Evolutionary conservation across 1,139 yeast genomes (phyloP).

Genomic region (Hansenula anomala): DNA sequence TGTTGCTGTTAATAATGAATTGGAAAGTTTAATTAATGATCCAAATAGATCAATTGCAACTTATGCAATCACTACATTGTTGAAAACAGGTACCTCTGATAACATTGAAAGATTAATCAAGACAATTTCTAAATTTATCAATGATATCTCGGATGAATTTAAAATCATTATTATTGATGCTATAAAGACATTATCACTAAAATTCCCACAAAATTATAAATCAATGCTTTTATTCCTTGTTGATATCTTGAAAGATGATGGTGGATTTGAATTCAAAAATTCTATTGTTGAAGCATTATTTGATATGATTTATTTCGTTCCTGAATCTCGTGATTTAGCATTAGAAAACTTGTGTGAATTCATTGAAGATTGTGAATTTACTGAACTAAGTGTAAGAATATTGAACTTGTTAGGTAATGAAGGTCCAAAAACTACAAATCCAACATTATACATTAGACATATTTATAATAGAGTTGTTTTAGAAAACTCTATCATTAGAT

Average conservation of each 20-base stretch:
- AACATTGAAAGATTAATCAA: constrained; percentile 85
- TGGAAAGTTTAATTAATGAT: constrained; percentile 85
- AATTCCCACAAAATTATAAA: constrained; percentile 88
- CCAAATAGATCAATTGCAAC: constrained; percentile 92
- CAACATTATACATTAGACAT: constrained; percentile 90
- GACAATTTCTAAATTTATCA: constrained; percentile 86
- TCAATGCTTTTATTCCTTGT: constrained; percentile 79
- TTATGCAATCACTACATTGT: constrained; percentile 93
- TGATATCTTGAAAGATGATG: constrained; percentile 86
- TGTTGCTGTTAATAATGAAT: constrained; percentile 69
- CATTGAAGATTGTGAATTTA: constrained; percentile 96
- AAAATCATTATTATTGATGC: constrained; percentile 94
- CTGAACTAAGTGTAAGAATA: constrained; percentile 87
- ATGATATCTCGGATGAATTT: constrained; percentile 93
- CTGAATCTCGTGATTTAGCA: constrained; percentile 81
- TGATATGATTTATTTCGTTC: constrained; percentile 84
- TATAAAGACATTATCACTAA: constrained; percentile 82
- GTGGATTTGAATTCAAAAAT: constrained; percentile 79
- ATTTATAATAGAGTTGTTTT: constrained; percentile 94
- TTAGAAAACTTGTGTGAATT: constrained; percentile 90
- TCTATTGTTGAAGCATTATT: constrained; percentile 88
- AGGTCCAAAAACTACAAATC: constrained; percentile 85
- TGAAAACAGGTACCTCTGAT: constrained; percentile 91
- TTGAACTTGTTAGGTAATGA: constrained; percentile 89
- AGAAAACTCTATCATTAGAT: constrained; percentile 91